Conservation (phyloP, 495 filamentous ascomycete species). For the Penicillium lividum region DNA sequence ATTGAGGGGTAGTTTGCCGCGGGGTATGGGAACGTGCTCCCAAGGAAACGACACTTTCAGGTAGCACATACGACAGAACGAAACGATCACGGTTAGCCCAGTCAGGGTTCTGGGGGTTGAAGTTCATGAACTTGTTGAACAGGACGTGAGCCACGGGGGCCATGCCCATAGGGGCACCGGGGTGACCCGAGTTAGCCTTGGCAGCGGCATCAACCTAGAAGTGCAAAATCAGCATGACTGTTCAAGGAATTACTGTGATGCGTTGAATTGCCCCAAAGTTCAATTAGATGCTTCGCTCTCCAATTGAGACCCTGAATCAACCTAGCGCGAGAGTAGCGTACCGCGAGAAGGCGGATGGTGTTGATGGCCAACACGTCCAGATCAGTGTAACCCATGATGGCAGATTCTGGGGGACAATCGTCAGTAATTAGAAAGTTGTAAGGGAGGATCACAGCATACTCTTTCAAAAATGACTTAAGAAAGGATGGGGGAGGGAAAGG, state of each 20-base stretch:
- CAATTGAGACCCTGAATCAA: constrained; percentile 7
- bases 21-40: neutral
- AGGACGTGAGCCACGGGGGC: constrained; percentile 96
- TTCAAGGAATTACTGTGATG: constrained; percentile 6
- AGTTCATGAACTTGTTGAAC: constrained; percentile 98
- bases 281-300: neutral
- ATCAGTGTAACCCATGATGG: constrained; percentile 87
- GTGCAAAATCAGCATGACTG: constrained; percentile 17
- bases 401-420: constrained; percentile 31
- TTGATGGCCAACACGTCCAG: constrained; percentile 89
- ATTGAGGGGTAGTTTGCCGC: constrained; percentile 3
- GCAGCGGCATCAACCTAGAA: constrained; percentile 93
- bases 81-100: constrained; percentile 98
- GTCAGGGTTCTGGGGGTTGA: constrained; percentile 98
- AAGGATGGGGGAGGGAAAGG: constrained; percentile 26
- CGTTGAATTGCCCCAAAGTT: neutral
- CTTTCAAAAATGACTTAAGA: constrained; percentile 19
- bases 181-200: constrained; percentile 95
- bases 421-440: constrained; percentile 24
- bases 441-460: constrained; percentile 3
- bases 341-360: constrained; percentile 94
- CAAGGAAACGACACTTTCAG: neutral
- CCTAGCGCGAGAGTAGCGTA: constrained; percentile 43
- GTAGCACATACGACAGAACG: constrained; percentile 86
- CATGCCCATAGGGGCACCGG: constrained; percentile 99